Conservation (phyloP, 1,284 basidiomycete genomes). For the Ustilago tritici region DNA sequence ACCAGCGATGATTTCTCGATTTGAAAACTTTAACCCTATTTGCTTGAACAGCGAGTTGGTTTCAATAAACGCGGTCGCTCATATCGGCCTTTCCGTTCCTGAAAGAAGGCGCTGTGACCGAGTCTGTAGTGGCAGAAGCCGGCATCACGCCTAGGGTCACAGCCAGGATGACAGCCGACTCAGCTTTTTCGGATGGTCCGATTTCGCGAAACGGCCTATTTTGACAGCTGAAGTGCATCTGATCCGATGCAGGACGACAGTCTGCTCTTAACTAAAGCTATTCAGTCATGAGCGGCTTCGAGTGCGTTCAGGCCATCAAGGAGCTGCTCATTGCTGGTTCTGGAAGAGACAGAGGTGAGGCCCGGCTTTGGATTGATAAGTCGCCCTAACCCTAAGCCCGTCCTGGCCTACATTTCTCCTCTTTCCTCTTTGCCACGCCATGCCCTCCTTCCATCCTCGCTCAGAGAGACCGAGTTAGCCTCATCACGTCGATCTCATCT, state of each 20-base stretch:
- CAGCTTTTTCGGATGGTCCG: slow-evolving; percentile 2
- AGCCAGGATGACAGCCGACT: background rate
- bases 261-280: background rate
- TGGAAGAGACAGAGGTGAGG: background rate
- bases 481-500: background rate
- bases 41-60: background rate
- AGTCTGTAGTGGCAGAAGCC: background rate
- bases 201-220: background rate
- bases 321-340: background rate
- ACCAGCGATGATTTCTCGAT: slow-evolving; percentile 20
- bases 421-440: background rate
- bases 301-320: background rate
- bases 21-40: slow-evolving; percentile 16
- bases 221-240: background rate
- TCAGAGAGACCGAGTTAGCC: background rate
- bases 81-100: slow-evolving; percentile 20
- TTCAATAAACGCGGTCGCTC: background rate
- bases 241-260: background rate
- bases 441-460: background rate
- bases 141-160: background rate
- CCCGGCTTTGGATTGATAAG: background rate
- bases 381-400: background rate
- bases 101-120: background rate
- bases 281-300: background rate
- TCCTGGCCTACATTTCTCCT: too few species aligned